phyloP scores from a whole-genome alignment of 352 stramenopile species.

The Pythium brachiatum region DNA sequence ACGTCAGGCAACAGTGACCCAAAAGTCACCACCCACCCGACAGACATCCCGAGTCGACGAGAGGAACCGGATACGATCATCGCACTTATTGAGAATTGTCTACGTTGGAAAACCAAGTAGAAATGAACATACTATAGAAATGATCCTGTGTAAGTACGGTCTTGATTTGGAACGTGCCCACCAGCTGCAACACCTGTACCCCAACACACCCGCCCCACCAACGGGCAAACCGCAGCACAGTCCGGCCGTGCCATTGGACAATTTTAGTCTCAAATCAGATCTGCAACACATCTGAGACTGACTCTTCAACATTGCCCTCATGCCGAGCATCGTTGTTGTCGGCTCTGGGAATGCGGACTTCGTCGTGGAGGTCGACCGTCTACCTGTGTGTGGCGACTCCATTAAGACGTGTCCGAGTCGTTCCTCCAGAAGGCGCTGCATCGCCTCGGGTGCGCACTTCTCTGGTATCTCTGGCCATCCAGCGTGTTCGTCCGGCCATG shows the following conservation, averaged over 20 bases:
- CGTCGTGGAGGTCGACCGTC: constrained; percentile 64
- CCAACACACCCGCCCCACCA: background rate
- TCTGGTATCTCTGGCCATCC: constrained; percentile 43
- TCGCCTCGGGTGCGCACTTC: constrained; percentile 34
- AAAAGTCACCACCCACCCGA: background rate
- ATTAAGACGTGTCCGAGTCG: too few relatives aligned
- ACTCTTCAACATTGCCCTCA: background rate
- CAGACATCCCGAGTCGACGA: constrained; percentile 2
- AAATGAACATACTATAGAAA: constrained; percentile 18
- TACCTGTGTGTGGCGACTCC: constrained; percentile 68
- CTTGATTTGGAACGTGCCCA: background rate
- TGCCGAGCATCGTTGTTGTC: constrained; percentile 60
- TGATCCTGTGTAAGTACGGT: constrained; percentile 18
- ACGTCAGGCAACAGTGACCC: background rate
- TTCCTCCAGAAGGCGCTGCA: constrained; percentile 43
- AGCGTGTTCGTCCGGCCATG: constrained; percentile 60
- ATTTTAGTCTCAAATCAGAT: background rate
- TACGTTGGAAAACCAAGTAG: constrained; percentile 20
- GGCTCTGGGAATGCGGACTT: constrained; percentile 83
- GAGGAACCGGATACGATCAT: constrained; percentile 1
- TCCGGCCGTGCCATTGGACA: background rate
- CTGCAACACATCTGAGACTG: background rate
- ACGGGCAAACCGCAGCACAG: background rate
- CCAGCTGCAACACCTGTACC: background rate
- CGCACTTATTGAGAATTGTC: constrained; percentile 5